Evolutionary conservation across 2,329 filamentous ascomycete genomes (phyloP), one percentile per base, ranked within the genome.

Genomic region (Zymoseptoria passerinii): DNA sequence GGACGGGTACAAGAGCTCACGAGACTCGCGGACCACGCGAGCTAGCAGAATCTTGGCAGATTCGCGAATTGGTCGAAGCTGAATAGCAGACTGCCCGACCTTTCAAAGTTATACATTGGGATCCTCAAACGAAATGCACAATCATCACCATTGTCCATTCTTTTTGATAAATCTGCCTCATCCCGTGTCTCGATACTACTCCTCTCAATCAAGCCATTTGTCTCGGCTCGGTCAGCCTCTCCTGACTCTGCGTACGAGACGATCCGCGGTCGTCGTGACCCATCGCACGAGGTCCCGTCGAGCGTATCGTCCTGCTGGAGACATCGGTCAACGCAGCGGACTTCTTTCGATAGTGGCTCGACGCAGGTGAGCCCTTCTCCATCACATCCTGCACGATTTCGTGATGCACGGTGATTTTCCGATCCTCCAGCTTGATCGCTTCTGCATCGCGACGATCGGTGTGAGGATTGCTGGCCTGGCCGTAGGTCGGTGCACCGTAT

Each of bases 221-320:
- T 13, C n/a, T 44, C 5, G 35, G 35, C 35, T 44, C 35, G 35
- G 56, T 58, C 56, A 62, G 18, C 20, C 58, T 55, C 55, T 64
- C 62, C 28, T 64, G 56, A 35, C 62, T 64, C 9, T 50, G 35
- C 27, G 53, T 62, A 18, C 60, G 35, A n/a, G 52, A 13, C 4
- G 52, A 19, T 23, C 57, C 62, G 40, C 58, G 56, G 7, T 57
- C 58, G 8, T 64, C 60, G 58, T 58, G 62, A 50, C 55, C 57
- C 35, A 44, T 44, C 6, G 13, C 10, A 44, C n/a, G 35, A 4
- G 35, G 35, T 16, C 16, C n/a, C 35, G n/a, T 4, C 35, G 35
- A 44, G 35, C 13, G 13, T 44, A 5, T 16, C 7, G 35, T 44
- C 35, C n/a, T 44, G 13, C 13, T 16, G 16, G 35, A 44, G 2